Evolutionary conservation across 768 basidiomycete genomes (phyloP).

Genomic region (Tricholomella constricta): DNA sequence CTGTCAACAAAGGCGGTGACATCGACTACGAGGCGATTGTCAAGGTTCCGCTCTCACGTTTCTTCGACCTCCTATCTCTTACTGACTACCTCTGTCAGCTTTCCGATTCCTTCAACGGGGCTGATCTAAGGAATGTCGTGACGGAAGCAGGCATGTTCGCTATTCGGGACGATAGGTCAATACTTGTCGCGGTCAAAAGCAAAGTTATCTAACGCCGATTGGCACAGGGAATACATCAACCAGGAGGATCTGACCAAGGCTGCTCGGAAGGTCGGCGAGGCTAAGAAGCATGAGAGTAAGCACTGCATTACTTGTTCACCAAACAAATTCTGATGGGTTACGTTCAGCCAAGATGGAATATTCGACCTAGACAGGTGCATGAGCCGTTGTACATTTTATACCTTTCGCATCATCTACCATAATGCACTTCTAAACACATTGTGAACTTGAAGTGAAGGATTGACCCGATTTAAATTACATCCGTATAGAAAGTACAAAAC

Average conservation of each 20-base stretch:
- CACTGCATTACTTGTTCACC: slow-evolving; percentile 9
- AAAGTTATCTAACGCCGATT: not conserved
- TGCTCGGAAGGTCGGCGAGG: slow-evolving; percentile 91
- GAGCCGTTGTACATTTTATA: slow-evolving; percentile 16
- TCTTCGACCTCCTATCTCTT: too few relatives aligned
- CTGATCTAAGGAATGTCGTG: slow-evolving; percentile 92
- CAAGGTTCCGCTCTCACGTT: slow-evolving; percentile 57
- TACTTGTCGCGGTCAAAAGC: not conserved
- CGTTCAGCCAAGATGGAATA: slow-evolving; percentile 57
- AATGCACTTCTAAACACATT: not conserved
- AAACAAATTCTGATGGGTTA: not conserved
- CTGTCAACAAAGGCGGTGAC: slow-evolving; percentile 93
- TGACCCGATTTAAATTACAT: slow-evolving; percentile 22
- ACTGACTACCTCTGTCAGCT: too few relatives aligned
- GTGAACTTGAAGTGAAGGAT: not conserved
- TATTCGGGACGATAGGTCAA: slow-evolving; percentile 89
- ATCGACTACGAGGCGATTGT: slow-evolving; percentile 99
- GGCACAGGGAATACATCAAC: slow-evolving; percentile 74
- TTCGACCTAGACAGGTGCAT: slow-evolving; percentile 34
- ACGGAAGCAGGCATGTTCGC: slow-evolving; percentile 99
- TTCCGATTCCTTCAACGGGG: slow-evolving; percentile 93
- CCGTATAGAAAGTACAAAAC: slow-evolving; percentile 6
- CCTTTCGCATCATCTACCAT: slow-evolving; percentile 3
- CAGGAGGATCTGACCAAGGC: slow-evolving; percentile 98
- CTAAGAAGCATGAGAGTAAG: slow-evolving; percentile 97